phyloP scores from a whole-genome alignment of 768 basidiomycete species.

The Mycena alexandri region DNA sequence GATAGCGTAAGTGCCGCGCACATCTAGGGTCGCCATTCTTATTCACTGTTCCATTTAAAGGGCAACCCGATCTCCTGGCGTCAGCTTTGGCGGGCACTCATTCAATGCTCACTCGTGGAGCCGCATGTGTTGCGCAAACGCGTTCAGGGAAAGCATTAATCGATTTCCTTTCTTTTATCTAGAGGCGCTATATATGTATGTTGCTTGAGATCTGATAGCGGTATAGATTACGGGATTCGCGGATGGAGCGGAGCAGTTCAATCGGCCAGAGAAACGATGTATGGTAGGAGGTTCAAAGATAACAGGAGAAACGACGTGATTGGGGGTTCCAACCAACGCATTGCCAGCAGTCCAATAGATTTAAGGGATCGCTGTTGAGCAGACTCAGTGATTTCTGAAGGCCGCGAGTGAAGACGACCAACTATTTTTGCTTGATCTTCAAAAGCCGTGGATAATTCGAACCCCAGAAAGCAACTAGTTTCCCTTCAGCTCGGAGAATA shows the following conservation, averaged over 20 bases:
- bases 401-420: neutral
- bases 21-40: neutral
- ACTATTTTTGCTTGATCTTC: slow-evolving; percentile 25
- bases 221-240: no score
- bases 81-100: slow-evolving; percentile 76
- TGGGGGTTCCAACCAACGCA: slow-evolving; percentile 25
- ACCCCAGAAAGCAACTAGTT: slow-evolving; percentile 24
- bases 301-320: slow-evolving; percentile 24
- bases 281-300: slow-evolving; percentile 2
- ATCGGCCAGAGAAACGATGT: no score
- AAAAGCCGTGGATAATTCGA: slow-evolving; percentile 21
- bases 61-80: slow-evolving; percentile 87
- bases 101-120: slow-evolving; percentile 63
- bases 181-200: neutral
- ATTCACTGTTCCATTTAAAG: slow-evolving; percentile 48
- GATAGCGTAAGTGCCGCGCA: slow-evolving; percentile 66
- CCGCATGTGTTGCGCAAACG: slow-evolving; percentile 63
- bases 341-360: slow-evolving; percentile 26
- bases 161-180: neutral
- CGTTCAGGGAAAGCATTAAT: no score
- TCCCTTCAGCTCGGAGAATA: neutral
- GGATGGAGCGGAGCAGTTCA: neutral
- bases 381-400: neutral
- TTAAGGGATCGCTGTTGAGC: slow-evolving; percentile 10
- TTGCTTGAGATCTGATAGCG: neutral